Conservation (phyloP, 306 rosid species). For the Vigna mungo region DNA sequence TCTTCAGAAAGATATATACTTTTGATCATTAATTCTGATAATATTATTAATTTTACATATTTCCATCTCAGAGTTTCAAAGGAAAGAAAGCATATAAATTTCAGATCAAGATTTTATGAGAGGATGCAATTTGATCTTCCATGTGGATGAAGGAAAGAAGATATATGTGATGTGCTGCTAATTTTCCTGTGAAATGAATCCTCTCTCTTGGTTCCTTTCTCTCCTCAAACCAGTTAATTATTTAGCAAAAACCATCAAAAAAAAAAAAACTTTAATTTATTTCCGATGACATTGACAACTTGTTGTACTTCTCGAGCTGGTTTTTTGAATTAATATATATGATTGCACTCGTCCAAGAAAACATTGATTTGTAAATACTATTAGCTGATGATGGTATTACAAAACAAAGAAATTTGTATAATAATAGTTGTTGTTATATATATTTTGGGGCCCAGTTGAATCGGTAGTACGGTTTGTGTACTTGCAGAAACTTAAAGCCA, state of each 20-base stretch:
- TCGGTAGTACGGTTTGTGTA: conserved; percentile 34
- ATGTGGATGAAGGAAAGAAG: neutral
- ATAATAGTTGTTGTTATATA: conserved; percentile 7
- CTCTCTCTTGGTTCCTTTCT: neutral
- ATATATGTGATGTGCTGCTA: neutral
- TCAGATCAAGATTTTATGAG: conserved; percentile 11
- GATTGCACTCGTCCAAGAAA: neutral
- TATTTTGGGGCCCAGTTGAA: conserved; percentile 11
- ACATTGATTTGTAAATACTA: conserved; percentile 15
- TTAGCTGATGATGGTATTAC: neutral
- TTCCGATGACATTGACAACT: neutral
- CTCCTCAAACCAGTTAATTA: conserved; percentile 2
- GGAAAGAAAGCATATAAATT: neutral
- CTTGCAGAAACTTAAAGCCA: conserved; percentile 13
- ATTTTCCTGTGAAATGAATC: no score
- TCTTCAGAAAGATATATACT: neutral
- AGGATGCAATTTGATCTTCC: conserved; percentile 13
- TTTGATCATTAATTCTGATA: neutral
- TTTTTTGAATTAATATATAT: neutral
- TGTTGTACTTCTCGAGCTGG: neutral
- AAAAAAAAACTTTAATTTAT: neutral
- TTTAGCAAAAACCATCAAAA: neutral
- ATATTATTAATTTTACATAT: neutral
- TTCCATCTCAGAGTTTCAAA: neutral
- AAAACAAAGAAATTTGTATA: conserved; percentile 7